Evolutionary conservation across 169 alveolate genomes (phyloP).

Genomic region (Plasmodium gaboni): DNA sequence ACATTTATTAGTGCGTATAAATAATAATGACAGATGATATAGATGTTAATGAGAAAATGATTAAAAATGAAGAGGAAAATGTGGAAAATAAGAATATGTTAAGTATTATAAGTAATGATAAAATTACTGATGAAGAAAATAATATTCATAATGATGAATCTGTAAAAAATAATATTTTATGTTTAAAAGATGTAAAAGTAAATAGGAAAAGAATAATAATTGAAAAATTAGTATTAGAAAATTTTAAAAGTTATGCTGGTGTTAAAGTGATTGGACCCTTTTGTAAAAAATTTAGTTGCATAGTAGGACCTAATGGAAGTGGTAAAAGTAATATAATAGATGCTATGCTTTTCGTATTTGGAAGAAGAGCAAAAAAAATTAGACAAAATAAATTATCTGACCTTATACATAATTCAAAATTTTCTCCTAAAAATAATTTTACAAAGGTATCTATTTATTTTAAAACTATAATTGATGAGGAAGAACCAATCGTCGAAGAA

Average conservation of each 20-base stretch:
- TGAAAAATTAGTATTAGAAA: conserved; percentile 92
- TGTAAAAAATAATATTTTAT: background rate
- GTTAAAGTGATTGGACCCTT: conserved; percentile 94
- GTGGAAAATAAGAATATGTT: background rate
- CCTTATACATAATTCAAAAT: conserved; percentile 94
- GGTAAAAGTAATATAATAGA: conserved; percentile 99
- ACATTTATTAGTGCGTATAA: background rate
- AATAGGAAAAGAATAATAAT: conserved; percentile 87
- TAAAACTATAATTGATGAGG: conserved; percentile 89
- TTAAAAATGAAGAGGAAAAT: background rate
- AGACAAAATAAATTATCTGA: conserved; percentile 95
- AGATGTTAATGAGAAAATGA: conserved; percentile 6
- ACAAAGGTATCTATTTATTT: conserved; percentile 95
- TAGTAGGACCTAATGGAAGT: conserved; percentile 99
- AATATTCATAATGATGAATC: background rate
- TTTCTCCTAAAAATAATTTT: conserved; percentile 84
- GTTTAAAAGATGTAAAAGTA: conserved; percentile 5
- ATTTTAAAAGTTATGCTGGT: conserved; percentile 97
- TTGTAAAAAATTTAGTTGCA: conserved; percentile 93
- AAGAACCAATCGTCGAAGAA: conserved; percentile 12
- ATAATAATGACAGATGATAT: conserved; percentile 24
- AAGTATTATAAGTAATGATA: conserved; percentile 16
- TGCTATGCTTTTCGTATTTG: conserved; percentile 98
- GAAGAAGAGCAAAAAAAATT: conserved; percentile 96
- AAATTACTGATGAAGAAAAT: background rate